phyloP scores from a whole-genome alignment of 2,329 filamentous ascomycete genomes.

The Fusarium dlaminii region DNA sequence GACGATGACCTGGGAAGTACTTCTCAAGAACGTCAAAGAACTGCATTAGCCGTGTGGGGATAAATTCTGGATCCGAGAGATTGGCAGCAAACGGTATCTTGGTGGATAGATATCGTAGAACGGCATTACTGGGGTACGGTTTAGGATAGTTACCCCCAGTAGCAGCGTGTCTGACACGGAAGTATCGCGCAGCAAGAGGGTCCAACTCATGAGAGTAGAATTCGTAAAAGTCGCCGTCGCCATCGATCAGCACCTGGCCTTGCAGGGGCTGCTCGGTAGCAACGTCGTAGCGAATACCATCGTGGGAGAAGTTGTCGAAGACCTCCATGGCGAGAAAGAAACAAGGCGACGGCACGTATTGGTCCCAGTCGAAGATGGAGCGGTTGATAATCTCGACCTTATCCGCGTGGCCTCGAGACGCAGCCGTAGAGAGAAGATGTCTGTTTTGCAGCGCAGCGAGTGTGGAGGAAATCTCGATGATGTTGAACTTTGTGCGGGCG shows the following conservation, averaged over 20 bases:
- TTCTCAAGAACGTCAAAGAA: slow-evolving; percentile 92
- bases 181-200: slow-evolving; percentile 81
- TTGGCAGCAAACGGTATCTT: slow-evolving; percentile 77
- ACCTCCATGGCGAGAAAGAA: slow-evolving; percentile 99
- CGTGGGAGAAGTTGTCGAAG: slow-evolving; percentile 98
- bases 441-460: slow-evolving; percentile 81
- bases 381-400: slow-evolving; percentile 95
- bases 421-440: slow-evolving; percentile 72
- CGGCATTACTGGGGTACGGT: slow-evolving; percentile 63
- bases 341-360: slow-evolving; percentile 88
- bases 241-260: slow-evolving; percentile 87
- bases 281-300: slow-evolving; percentile 89
- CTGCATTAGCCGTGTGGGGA: slow-evolving; percentile 93
- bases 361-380: slow-evolving; percentile 93
- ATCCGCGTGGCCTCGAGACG: slow-evolving; percentile 77
- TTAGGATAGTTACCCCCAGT: slow-evolving; percentile 70
- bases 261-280: slow-evolving; percentile 84
- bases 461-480: slow-evolving; percentile 92
- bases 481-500: slow-evolving; percentile 88
- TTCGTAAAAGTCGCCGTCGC: slow-evolving; percentile 89
- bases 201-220: slow-evolving; percentile 88
- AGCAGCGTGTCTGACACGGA: slow-evolving; percentile 85
- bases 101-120: slow-evolving; percentile 70
- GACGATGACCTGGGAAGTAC: slow-evolving; percentile 89
- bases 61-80: slow-evolving; percentile 86